A percentile compares a stretch with the other conserved stretches of the same genome.
Conservation (phyloP, 306 rosid genomes). For the Ammopiptanthus mongolicus region DNA sequence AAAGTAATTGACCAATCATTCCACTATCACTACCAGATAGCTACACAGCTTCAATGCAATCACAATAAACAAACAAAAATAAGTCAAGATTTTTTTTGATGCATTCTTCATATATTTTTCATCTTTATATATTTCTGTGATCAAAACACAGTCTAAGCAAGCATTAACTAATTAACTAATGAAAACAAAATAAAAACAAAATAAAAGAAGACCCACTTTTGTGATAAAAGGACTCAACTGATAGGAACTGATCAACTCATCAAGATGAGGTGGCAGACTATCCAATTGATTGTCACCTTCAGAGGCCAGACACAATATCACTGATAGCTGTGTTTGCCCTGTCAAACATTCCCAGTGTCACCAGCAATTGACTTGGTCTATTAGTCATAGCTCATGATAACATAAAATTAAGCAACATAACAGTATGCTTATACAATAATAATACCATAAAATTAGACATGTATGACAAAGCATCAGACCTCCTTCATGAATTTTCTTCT, state of each 20-base stretch:
- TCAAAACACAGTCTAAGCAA: slow-evolving; percentile 12
- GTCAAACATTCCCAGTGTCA: slow-evolving; percentile 32
- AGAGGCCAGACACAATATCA: slow-evolving; percentile 61
- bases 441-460: too few species aligned
- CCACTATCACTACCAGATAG: neutral
- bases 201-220: slow-evolving; percentile 71
- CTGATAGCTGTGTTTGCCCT: slow-evolving; percentile 55
- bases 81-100: neutral
- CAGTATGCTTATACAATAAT: neutral
- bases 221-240: slow-evolving; percentile 82
- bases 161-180: neutral
- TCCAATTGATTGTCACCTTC: slow-evolving; percentile 47
- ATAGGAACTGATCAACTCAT: slow-evolving; percentile 55
- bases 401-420: neutral
- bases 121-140: neutral
- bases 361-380: neutral
- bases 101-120: neutral
- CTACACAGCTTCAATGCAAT: neutral
- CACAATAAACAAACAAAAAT: neutral
- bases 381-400: neutral
- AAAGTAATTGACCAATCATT: neutral
- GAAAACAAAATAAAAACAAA: neutral
- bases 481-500: slow-evolving; percentile 56
- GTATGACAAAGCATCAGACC: slow-evolving; percentile 22
- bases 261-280: slow-evolving; percentile 41